These are phyloP conservation scores for Anethum foeniculum DNA, from an alignment of 140 eudicot species.

Conservation along the genomic window DNA sequence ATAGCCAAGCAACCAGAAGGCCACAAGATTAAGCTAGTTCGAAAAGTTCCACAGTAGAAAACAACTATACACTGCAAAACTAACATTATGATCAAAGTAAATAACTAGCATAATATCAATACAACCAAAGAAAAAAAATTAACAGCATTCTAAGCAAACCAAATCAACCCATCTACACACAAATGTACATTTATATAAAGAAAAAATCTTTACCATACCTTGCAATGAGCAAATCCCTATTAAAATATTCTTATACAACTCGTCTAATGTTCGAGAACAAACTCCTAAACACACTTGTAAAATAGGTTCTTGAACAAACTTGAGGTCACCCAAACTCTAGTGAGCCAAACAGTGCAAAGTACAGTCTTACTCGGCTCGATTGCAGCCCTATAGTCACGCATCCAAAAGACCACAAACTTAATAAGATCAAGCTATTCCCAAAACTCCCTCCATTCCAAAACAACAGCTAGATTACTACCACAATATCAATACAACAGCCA, in stretches of 20 bases:
- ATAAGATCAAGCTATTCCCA: neutral
- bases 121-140: neutral
- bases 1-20: neutral
- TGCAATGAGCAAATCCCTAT: neutral
- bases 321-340: neutral
- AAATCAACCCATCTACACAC: neutral
- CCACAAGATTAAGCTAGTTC: neutral
- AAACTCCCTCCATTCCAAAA: no score
- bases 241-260: neutral
- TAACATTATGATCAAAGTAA: neutral
- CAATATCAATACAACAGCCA: no score
- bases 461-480: no score
- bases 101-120: neutral
- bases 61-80: neutral
- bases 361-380: neutral
- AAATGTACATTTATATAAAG: neutral
- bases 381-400: neutral
- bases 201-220: no score
- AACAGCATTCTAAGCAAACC: neutral
- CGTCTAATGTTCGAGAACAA: neutral
- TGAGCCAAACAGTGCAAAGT: neutral
- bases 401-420: neutral
- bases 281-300: neutral
- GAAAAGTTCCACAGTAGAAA: neutral
- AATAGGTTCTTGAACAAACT: neutral